phyloP scores from a whole-genome alignment of 1,139 yeast species.

The Casaregolazyma lundiana region DNA sequence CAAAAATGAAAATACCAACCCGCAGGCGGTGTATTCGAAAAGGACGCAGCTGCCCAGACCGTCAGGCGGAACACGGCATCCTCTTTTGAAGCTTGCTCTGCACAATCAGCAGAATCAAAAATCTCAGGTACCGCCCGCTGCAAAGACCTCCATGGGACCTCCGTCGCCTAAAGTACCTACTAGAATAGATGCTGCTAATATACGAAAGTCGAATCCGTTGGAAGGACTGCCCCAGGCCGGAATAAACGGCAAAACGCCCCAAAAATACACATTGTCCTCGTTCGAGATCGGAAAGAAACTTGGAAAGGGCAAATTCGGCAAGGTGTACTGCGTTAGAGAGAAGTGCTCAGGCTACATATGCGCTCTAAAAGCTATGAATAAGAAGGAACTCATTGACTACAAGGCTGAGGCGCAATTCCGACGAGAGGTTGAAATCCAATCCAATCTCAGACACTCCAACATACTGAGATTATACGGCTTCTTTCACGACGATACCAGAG shows the following conservation, averaged over 20 bases:
- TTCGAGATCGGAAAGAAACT: slow-evolving; percentile 85
- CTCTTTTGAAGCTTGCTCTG: slow-evolving; percentile 28
- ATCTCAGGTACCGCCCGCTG: slow-evolving; percentile 14
- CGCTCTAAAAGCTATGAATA: slow-evolving; percentile 89
- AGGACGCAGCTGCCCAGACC: slow-evolving; percentile 8
- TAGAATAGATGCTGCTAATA: slow-evolving; percentile 21
- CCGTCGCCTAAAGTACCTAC: slow-evolving; percentile 21
- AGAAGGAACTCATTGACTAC: slow-evolving; percentile 65
- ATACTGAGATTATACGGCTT: slow-evolving; percentile 79
- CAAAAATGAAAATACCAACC: slow-evolving; percentile 7
- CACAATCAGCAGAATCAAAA: slow-evolving; percentile 29
- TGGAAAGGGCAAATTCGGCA: slow-evolving; percentile 93
- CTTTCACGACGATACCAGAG: slow-evolving; percentile 74
- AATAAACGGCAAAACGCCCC: slow-evolving; percentile 17
- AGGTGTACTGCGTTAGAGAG: slow-evolving; percentile 85
- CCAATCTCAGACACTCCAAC: slow-evolving; percentile 66
- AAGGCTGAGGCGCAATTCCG: slow-evolving; percentile 85
- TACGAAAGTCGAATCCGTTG: slow-evolving; percentile 26
- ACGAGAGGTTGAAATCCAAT: slow-evolving; percentile 88
- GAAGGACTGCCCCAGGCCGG: slow-evolving; percentile 21
- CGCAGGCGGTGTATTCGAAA: slow-evolving; percentile 9
- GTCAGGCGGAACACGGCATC: slow-evolving; percentile 20
- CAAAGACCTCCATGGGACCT: slow-evolving; percentile 16
- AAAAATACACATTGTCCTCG: slow-evolving; percentile 33
- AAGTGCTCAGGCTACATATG: slow-evolving; percentile 70